Evolutionary conservation across 352 stramenopile species (phyloP), one percentile per base, ranked within the genome.

Genomic region (Globisporangium spiculum): DNA sequence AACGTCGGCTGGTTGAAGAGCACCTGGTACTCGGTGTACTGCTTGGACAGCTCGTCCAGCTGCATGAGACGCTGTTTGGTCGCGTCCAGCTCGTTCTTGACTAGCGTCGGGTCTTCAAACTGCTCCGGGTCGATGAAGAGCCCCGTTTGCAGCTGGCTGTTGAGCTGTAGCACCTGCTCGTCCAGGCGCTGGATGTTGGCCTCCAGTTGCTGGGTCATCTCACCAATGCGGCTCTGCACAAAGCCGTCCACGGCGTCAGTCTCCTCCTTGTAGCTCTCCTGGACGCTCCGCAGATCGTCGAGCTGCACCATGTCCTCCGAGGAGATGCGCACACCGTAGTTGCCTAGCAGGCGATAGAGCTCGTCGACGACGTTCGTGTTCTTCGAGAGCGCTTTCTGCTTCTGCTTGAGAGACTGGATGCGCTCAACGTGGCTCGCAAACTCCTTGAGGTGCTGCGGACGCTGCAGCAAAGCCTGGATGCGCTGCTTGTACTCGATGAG

Each of bases 301-400:
- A 97, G 73, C 60, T 97, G 89, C 7, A 98, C 94, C 86, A 98
- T 96, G 66, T 98, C 96, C 66, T 98, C 92, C 0, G 90, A 92
- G 7, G 88, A 92, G 5, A 98, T 92, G 9, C 92, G 92, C 1
- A 98, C 93, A 24, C 92, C 88, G 65, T 98, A 97, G 18, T 83
- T 90, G n/a, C 81, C 77, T 2, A 98, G 77, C 18, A 98, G 75
- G 1, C 91, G 80, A 65, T 98, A 98, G 66, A 98, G 88, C 58
- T 98, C 92, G 54, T 98, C 94, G 20, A 98, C 91, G 18, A 97
- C 85, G 54, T 93, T 94, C 4, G 86, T 94, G 72, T 93, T 93
- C 68, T 96, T 94, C 6, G 82, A 72, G 1, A 96, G 71, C 14
- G 84, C 83, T 60, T 94, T 96, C 58, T 93, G 85, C 60, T 94